Conservation (phyloP, 2,329 filamentous ascomycete species). For the Diaporthe nobilis region DNA sequence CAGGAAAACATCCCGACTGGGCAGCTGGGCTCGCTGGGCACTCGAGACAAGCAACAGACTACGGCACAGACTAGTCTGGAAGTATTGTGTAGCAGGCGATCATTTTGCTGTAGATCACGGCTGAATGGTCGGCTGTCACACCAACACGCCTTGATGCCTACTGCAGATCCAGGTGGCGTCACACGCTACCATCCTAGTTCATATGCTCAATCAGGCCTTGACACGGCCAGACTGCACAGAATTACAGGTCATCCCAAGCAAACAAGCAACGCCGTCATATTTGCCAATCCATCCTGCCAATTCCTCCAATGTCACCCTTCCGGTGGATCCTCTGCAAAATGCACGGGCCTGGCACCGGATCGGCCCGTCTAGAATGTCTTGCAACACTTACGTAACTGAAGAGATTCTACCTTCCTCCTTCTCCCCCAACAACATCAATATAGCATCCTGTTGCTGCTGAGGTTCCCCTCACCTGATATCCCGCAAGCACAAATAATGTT, state of each 20-base stretch:
- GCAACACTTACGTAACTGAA: not conserved
- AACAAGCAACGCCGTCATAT: not conserved
- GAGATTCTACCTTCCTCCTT: not conserved
- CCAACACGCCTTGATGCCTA: constrained; percentile 1
- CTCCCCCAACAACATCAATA: not conserved
- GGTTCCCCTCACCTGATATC: not conserved
- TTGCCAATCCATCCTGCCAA: not conserved
- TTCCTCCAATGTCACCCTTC: not conserved
- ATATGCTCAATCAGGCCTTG: not conserved
- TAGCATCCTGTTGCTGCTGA: not conserved
- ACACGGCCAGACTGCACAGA: not conserved
- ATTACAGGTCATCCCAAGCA: not conserved
- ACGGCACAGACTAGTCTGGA: not conserved
- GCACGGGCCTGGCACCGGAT: constrained; percentile 16
- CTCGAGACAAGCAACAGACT: not conserved
- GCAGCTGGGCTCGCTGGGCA: constrained; percentile 13
- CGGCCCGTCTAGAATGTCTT: constrained; percentile 7
- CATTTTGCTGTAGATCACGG: not conserved
- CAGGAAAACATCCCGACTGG: not conserved
- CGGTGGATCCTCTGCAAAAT: not conserved
- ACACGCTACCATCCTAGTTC: not conserved
- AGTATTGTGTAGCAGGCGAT: not conserved
- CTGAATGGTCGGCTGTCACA: not conserved
- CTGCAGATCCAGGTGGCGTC: constrained; percentile 13
- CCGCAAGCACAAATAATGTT: too few species aligned